These are phyloP conservation scores for Rhododendron mucronatum DNA, from an alignment of 148 eudicot species.

Conservation along the genomic window DNA sequence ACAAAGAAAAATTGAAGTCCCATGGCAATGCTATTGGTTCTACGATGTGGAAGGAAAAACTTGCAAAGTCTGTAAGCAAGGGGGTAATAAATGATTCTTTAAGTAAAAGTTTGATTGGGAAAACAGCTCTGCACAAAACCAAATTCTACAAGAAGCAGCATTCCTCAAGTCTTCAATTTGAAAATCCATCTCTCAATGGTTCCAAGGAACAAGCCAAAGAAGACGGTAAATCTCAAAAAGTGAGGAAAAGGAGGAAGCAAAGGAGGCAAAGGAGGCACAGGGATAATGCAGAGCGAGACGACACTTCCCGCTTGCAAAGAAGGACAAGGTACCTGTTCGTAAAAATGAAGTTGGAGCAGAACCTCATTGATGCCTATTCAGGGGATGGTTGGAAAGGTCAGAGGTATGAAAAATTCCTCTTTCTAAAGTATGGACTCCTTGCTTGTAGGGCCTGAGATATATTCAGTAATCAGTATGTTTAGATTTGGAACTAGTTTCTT, in stretches of 20 bases:
- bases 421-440: neutral
- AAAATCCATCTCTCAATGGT: constrained; percentile 8
- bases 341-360: constrained; percentile 84
- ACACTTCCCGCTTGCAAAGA: constrained; percentile 61
- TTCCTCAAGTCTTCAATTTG: constrained; percentile 20
- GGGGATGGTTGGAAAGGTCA: constrained; percentile 99
- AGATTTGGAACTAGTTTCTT: constrained; percentile 1
- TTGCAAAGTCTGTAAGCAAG: constrained; percentile 10
- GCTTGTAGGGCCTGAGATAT: neutral
- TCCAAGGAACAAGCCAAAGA: constrained; percentile 16
- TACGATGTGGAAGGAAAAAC: neutral
- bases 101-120: constrained; percentile 10
- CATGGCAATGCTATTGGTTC: neutral
- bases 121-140: constrained; percentile 17
- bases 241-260: constrained; percentile 41
- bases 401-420: constrained; percentile 46
- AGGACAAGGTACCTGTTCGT: constrained; percentile 75
- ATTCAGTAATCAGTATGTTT: neutral
- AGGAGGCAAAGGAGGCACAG: constrained; percentile 28
- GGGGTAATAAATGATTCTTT: constrained; percentile 11
- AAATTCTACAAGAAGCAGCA: constrained; percentile 28
- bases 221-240: constrained; percentile 21
- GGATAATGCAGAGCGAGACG: constrained; percentile 47
- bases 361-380: constrained; percentile 88
- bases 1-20: constrained; percentile 9